Percentiles rank a stretch among this genome's conserved stretches.
Conservation (phyloP, 441 rosid genomes). For the Populus tomentosa region DNA sequence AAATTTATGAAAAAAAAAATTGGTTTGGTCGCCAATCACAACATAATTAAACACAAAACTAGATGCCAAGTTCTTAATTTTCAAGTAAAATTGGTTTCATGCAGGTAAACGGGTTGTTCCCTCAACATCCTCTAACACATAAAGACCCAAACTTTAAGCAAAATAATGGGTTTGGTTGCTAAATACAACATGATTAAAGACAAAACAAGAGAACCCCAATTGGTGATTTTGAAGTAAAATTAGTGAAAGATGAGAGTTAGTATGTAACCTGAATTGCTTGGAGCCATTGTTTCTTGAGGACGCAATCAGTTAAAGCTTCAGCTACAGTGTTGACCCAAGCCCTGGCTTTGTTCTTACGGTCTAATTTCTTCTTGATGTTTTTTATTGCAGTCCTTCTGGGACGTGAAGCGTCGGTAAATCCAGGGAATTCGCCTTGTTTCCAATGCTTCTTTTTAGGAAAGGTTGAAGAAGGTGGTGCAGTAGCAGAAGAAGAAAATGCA, state of each 20-base stretch:
- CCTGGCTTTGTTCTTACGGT: constrained; percentile 50
- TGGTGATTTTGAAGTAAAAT: neutral
- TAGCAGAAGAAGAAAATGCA: constrained; percentile 28
- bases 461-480: constrained; percentile 8
- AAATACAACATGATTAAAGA: neutral
- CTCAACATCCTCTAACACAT: neutral
- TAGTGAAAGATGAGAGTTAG: neutral
- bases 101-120: neutral
- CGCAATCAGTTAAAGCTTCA: constrained; percentile 64
- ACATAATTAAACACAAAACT: neutral
- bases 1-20: neutral
- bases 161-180: neutral
- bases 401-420: constrained; percentile 31
- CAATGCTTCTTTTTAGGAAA: constrained; percentile 51
- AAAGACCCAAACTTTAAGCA: neutral
- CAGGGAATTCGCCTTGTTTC: constrained; percentile 81
- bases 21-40: neutral
- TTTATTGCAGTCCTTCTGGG: constrained; percentile 51
- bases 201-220: neutral
- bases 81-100: neutral
- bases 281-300: constrained; percentile 70
- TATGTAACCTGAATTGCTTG: constrained; percentile 68
- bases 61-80: neutral
- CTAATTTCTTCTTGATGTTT: constrained; percentile 72
- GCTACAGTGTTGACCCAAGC: constrained; percentile 78